phyloP scores from a whole-genome alignment of 306 rosid species.

The Fragaria nilgerrensis region DNA sequence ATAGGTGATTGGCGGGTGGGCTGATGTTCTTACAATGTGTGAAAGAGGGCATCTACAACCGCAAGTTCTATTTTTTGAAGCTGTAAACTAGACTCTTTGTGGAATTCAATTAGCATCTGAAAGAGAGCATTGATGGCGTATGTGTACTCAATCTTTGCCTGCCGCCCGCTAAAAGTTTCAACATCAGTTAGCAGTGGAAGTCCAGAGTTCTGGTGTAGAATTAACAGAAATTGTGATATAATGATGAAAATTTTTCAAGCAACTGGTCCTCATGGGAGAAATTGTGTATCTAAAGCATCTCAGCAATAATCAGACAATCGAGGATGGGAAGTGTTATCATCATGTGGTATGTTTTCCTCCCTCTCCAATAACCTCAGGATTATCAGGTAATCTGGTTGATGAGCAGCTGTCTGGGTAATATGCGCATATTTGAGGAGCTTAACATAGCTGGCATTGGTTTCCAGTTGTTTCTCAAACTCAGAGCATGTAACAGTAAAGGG shows the following conservation, averaged over 20 bases:
- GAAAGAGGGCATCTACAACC: conserved; percentile 97
- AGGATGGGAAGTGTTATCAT: conserved; percentile 33
- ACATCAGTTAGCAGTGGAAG: conserved; percentile 31
- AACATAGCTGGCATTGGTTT: conserved; percentile 29
- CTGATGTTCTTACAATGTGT: conserved; percentile 71
- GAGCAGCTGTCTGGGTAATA: conserved; percentile 28
- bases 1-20: conserved; percentile 94
- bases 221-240: conserved; percentile 42
- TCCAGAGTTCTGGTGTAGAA: conserved; percentile 41
- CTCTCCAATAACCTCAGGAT: conserved; percentile 15
- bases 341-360: conserved; percentile 24
- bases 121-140: conserved; percentile 38
- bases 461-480: conserved; percentile 31
- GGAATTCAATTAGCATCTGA: conserved; percentile 38
- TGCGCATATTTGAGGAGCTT: conserved; percentile 21
- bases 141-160: conserved; percentile 24
- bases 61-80: conserved; percentile 96
- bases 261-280: conserved; percentile 37
- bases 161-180: conserved; percentile 30
- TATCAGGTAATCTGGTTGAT: conserved; percentile 28
- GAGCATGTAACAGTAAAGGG: conserved; percentile 34
- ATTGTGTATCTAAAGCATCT: conserved; percentile 36
- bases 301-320: conserved; percentile 27
- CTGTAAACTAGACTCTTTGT: conserved; percentile 61
- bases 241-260: conserved; percentile 36